These are phyloP conservation scores for Drechmeria coniospora DNA, from an alignment of 2,329 filamentous ascomycete species.

Conservation along the genomic window DNA sequence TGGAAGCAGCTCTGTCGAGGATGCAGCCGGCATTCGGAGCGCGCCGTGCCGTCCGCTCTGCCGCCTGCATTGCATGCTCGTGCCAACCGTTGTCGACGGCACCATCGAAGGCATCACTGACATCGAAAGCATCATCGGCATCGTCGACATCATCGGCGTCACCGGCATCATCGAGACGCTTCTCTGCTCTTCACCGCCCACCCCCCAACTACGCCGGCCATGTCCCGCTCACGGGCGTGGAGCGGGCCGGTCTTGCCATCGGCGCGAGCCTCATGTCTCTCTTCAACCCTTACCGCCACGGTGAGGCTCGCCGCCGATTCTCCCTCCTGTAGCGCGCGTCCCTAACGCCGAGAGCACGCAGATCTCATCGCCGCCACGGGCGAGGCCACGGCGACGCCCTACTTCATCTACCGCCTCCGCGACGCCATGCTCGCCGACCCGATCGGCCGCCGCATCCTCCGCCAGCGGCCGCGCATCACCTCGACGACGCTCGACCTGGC, in stretches of 20 bases:
- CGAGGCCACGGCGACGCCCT: slow-evolving; percentile 85
- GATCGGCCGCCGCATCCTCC: slow-evolving; percentile 81
- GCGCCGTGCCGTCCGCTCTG: slow-evolving; percentile 8
- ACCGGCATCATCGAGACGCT: slow-evolving; percentile 20
- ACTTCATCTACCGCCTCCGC: slow-evolving; percentile 85
- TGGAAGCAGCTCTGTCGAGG: slow-evolving; percentile 11
- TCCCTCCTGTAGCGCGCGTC: not conserved
- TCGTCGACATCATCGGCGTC: no score
- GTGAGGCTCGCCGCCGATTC: slow-evolving; percentile 22
- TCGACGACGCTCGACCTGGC: slow-evolving; percentile 54
- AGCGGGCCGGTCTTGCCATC: slow-evolving; percentile 56
- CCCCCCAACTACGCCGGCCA: slow-evolving; percentile 82
- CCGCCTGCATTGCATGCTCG: slow-evolving; percentile 8
- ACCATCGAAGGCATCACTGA: slow-evolving; percentile 1
- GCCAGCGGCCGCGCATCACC: slow-evolving; percentile 75
- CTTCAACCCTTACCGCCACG: slow-evolving; percentile 65
- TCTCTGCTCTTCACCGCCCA: slow-evolving; percentile 76
- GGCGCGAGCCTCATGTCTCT: slow-evolving; percentile 49
- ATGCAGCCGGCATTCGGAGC: slow-evolving; percentile 7
- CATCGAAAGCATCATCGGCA: no score
- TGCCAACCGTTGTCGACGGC: not conserved
- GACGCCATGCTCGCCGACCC: slow-evolving; percentile 75
- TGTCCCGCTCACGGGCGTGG: slow-evolving; percentile 67
- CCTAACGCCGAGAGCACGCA: slow-evolving; percentile 15
- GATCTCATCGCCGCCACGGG: slow-evolving; percentile 92